A percentile compares a stretch with the other conserved stretches of the same genome.
phyloP scores from a whole-genome alignment of 1,139 yeast species.

The Suhomyces guaymorum region DNA sequence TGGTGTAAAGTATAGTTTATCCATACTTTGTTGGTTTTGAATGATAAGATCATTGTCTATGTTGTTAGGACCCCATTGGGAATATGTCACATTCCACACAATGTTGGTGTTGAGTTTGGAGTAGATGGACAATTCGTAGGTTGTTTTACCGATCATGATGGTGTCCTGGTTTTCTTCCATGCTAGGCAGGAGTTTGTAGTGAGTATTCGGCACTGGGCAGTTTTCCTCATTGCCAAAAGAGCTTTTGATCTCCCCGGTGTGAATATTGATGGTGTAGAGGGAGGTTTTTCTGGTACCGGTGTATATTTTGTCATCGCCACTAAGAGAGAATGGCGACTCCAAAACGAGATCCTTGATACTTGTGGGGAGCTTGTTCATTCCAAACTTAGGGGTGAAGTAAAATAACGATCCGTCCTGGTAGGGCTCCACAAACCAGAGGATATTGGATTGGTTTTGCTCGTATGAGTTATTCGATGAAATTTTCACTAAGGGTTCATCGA shows the following conservation, averaged over 20 bases:
- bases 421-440: constrained; percentile 87
- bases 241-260: constrained; percentile 74
- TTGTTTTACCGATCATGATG: constrained; percentile 54
- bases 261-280: constrained; percentile 70
- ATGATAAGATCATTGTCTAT: constrained; percentile 67
- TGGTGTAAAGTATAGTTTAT: constrained; percentile 79
- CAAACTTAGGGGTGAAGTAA: constrained; percentile 76
- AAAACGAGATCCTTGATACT: constrained; percentile 75
- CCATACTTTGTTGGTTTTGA: constrained; percentile 56
- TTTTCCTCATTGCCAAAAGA: constrained; percentile 58
- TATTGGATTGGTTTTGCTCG: constrained; percentile 30
- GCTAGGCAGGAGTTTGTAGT: constrained; percentile 17
- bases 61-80: constrained; percentile 93
- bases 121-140: constrained; percentile 46
- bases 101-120: constrained; percentile 60
- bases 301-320: constrained; percentile 84
- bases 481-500: constrained; percentile 52
- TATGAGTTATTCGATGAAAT: constrained; percentile 35
- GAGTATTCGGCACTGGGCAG: constrained; percentile 32
- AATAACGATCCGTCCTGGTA: constrained; percentile 82
- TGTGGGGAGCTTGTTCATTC: constrained; percentile 80
- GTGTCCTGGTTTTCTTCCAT: constrained; percentile 23
- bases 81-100: constrained; percentile 83
- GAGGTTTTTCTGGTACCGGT: constrained; percentile 84
- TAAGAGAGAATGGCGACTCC: constrained; percentile 78